Evolutionary conservation across 2,329 filamentous ascomycete species (phyloP), one percentile per base, ranked within the genome.

Genomic region (Cercospora zeae-maydis): DNA sequence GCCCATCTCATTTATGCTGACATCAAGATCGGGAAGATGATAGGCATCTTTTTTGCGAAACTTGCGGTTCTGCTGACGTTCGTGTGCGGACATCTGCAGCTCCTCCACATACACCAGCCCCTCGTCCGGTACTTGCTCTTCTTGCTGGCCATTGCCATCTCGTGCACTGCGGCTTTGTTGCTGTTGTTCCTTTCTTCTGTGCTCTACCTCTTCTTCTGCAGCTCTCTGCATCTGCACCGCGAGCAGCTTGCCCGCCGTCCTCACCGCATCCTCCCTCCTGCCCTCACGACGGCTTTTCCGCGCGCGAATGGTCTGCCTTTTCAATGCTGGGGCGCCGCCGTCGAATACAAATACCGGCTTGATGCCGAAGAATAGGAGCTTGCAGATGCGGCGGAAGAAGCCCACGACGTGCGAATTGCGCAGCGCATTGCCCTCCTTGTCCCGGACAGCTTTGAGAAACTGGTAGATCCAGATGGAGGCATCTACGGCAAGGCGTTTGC

Each of bases 391-490:
- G 57, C 95, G 91, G 79, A 99, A 99, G 85, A 99, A 99, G 39
- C 96, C 95, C 47, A 99, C 91, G 36, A 99, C 86, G 74, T 99
- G 95, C 31, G 91, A 93, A 79, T 97, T 99, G 67, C 93, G 91
- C 58, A 99, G 83, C 1, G 95, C 95, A 74, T 99, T 96, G 59
- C 95, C 95, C 78, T 99, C 95, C 74, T 98, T 97, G 79, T 99
- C 95, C 71, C 95, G 93, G 10, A 99, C 95, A 9, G 96, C 95
- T 80, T 99, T 99, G 71, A 99, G 86, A 74, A 99, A 99, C 75
- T 99, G 95, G 82, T 99, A 99, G 71, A 99, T 98, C 95, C 95
- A 99, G 75, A 99, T 99, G 11, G 93, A 97, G 63, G 96, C 95
- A 79, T 99, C 95, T 69, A 99, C 92, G 52, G 95, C 96, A 55